Evolutionary conservation across 805 yeast species (phyloP), one percentile per base, ranked within the genome.

Genomic region (Komagataella pastoris): DNA sequence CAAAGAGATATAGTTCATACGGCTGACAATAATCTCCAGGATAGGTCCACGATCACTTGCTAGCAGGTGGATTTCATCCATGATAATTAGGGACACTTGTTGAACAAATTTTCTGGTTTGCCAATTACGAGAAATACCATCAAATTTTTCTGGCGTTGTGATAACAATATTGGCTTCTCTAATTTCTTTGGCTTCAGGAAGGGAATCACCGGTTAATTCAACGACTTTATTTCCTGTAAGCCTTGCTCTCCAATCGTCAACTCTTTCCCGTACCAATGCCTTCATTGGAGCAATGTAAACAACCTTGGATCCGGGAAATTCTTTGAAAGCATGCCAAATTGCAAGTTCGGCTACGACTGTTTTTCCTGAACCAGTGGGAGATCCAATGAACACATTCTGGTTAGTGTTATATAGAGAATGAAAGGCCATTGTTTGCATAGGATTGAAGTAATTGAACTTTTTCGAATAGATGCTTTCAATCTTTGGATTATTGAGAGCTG

Each of bases 321-420:
- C 84, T 48, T 76, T 79, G 64, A 91, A 85, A 0, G 99, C 97
- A 63, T 89, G 91, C 97, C 98, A 93, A 14, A 93, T 87, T 0
- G 98, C 98, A 52, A 93, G 67, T 62, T 93, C 99, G 0, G 98
- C 96, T 24, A 95, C 98, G 40, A 93, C 85, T 0, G 99, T 93
- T 65, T 93, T 93, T 58, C 99, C 99, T 0, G 97, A 91, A 21
- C 99, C 99, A 2, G 99, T 93, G 2, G 99, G 99, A 0, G 98
- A 89, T 7, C 99, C 99, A 47, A 93, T 87, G 65, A 93, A 86
- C 0, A 85, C 90, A 63, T 85, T 86, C 1, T 84, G 76, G 55
- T 85, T 79, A 1, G 84, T 69, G 64, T 93, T 81, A 68, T 90
- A 93, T 48, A 93, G 67, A 0, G 96, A 79, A 62, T 90, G 96